phyloP scores from a whole-genome alignment of 2,329 filamentous ascomycete species.

The Pseudocercospora ulei region DNA sequence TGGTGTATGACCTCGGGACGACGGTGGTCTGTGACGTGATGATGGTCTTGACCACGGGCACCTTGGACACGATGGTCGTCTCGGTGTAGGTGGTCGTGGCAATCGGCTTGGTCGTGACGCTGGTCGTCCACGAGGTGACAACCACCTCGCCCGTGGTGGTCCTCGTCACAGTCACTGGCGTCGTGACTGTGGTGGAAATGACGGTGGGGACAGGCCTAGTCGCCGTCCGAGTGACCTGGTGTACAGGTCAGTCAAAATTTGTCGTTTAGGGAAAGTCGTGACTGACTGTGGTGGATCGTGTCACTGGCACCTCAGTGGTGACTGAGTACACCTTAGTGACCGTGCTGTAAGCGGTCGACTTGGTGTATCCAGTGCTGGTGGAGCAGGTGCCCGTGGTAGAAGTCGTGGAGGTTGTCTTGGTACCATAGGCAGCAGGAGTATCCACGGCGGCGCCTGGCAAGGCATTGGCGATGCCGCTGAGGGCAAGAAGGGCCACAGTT shows the following conservation, averaged over 20 bases:
- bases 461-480: constrained; percentile 19
- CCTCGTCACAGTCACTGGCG: constrained; percentile 1
- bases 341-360: constrained; percentile 12
- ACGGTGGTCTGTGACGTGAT: constrained; percentile 4
- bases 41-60: constrained; percentile 10
- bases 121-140: constrained; percentile 3
- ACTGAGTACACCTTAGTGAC: constrained; percentile 11
- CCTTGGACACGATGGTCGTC: constrained; percentile 4
- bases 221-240: constrained; percentile 7
- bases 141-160: constrained; percentile 7
- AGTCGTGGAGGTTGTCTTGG: constrained; percentile 8
- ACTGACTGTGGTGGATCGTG: constrained; percentile 8
- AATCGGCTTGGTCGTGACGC: constrained; percentile 8
- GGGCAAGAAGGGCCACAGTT: constrained; percentile 17
- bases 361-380: constrained; percentile 13
- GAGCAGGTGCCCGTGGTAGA: constrained; percentile 14
- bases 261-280: neutral
- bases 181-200: constrained; percentile 7
- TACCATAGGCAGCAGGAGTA: constrained; percentile 11
- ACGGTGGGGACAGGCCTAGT: constrained; percentile 11
- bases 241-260: neutral
- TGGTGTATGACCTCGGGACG: constrained; percentile 2
- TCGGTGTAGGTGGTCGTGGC: constrained; percentile 7
- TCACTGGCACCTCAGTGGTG: constrained; percentile 10
- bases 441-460: constrained; percentile 14